A percentile compares a stretch with the other conserved stretches of the same genome.
Evolutionary conservation across 1,284 basidiomycete species (phyloP).

Genomic region (Ustilago cynodontis): DNA sequence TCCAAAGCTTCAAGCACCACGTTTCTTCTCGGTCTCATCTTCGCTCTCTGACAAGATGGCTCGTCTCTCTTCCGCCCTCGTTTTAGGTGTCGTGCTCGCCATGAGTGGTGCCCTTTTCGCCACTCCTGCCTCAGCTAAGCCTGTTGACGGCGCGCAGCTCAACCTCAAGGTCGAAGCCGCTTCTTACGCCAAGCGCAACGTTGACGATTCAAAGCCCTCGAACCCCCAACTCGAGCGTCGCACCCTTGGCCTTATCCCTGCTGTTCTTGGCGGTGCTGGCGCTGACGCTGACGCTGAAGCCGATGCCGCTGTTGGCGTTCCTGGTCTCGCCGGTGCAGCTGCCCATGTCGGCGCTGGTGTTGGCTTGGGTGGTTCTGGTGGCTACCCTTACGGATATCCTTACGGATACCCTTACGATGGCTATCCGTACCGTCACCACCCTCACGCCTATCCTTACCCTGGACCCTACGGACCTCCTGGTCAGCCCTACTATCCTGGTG

Average conservation of each 20-base stretch:
- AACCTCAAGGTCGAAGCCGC: slow-evolving; percentile 8
- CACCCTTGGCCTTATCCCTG: slow-evolving; percentile 4
- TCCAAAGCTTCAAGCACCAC: not conserved
- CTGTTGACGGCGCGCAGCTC: slow-evolving; percentile 10
- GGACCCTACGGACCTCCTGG: not conserved
- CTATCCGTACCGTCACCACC: slow-evolving; percentile 5
- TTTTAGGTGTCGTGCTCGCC: slow-evolving; percentile 33
- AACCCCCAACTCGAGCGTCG: slow-evolving; percentile 13
- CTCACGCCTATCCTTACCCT: not conserved
- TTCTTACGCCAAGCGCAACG: slow-evolving; percentile 1
- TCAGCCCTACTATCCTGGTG: not conserved
- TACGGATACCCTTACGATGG: slow-evolving; percentile 4
- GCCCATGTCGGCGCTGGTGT: slow-evolving; percentile 1
- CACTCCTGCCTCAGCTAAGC: slow-evolving; percentile 5
- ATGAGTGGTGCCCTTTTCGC: slow-evolving; percentile 20
- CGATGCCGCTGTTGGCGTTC: slow-evolving; percentile 8
- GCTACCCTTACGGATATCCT: not conserved
- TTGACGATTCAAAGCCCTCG: not conserved
- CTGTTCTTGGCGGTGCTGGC: not conserved
- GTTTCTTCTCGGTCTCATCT: slow-evolving; percentile 3
- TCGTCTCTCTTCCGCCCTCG: slow-evolving; percentile 26
- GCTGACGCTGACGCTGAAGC: slow-evolving; percentile 8
- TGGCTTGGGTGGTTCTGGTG: not conserved
- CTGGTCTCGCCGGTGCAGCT: not conserved
- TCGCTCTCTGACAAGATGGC: slow-evolving; percentile 20